Percentiles rank a stretch among this genome's conserved stretches.
These are phyloP conservation scores for Metschnikowia cerradonensis DNA, from an alignment of 805 yeast species.

Conservation along the genomic window DNA sequence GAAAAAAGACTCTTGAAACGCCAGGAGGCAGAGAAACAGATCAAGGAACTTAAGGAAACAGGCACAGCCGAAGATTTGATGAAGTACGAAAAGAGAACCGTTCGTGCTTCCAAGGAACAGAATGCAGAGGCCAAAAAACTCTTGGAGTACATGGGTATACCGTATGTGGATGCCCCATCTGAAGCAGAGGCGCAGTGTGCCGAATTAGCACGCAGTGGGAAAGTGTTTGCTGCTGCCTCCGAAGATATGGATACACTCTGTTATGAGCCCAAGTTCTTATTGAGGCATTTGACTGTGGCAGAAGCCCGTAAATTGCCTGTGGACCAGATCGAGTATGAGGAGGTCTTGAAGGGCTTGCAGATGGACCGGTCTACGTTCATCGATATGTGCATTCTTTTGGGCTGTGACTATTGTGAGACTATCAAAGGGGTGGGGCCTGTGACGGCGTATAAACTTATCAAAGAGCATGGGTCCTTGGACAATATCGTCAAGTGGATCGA, in stretches of 20 bases:
- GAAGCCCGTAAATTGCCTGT: constrained; percentile 93
- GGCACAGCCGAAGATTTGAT: constrained; percentile 75
- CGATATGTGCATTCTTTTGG: constrained; percentile 87
- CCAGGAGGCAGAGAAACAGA: constrained; percentile 75
- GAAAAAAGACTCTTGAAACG: constrained; percentile 78
- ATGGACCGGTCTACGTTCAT: constrained; percentile 70
- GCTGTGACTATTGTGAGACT: constrained; percentile 97
- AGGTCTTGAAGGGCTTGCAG: constrained; percentile 74
- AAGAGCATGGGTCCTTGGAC: constrained; percentile 79
- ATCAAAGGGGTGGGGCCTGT: constrained; percentile 95
- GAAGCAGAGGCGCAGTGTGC: constrained; percentile 99
- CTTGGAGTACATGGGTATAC: constrained; percentile 88
- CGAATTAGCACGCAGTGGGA: constrained; percentile 79
- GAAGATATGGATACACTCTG: constrained; percentile 99
- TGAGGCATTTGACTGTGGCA: constrained; percentile 89
- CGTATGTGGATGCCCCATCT: constrained; percentile 89
- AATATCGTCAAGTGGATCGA: constrained; percentile 65
- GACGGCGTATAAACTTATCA: constrained; percentile 83
- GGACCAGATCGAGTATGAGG: constrained; percentile 67
- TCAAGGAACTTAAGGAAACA: constrained; percentile 72
- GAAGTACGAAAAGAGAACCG: constrained; percentile 80
- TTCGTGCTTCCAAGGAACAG: constrained; percentile 82
- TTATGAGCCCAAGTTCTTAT: constrained; percentile 75
- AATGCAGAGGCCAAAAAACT: constrained; percentile 89
- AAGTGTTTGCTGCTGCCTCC: constrained; percentile 94